Conservation (phyloP, 208 protist genomes). For the Crithidia expoeki region DNA sequence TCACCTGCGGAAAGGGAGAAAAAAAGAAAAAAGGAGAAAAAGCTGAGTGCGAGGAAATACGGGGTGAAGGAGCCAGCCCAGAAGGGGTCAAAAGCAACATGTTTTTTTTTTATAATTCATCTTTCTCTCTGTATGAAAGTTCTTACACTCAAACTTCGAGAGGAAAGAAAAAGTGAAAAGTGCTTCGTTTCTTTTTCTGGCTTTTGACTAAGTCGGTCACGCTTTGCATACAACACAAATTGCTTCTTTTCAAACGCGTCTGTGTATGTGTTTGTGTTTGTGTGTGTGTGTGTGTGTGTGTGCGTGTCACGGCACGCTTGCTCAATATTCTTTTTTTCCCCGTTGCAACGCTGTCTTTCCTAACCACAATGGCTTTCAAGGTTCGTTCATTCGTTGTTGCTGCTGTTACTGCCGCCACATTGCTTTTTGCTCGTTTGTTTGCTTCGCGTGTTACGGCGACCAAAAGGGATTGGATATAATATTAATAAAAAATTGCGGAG, state of each 20-base stretch:
- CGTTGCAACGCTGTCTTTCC: no score
- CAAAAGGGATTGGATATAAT: neutral
- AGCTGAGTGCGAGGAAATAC: neutral
- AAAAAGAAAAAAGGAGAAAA: constrained; percentile 14
- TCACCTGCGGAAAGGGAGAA: neutral
- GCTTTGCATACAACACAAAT: no score
- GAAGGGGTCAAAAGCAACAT: neutral
- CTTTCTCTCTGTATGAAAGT: neutral
- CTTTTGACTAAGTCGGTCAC: no score
- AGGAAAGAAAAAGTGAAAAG: neutral
- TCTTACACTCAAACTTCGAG: neutral
- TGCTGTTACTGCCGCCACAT: no score
- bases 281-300: neutral
- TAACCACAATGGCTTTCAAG: no score
- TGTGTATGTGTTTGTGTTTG: neutral
- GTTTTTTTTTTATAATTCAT: neutral
- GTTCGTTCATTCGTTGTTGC: no score
- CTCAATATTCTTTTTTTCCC: neutral
- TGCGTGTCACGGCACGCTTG: no score
- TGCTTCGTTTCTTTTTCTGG: neutral
- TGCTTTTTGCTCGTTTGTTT: no score
- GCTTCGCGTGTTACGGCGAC: neutral
- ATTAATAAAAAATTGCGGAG: constrained; percentile 3
- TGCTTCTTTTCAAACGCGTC: no score
- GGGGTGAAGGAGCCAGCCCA: neutral